phyloP scores from a whole-genome alignment of 2,329 filamentous ascomycete genomes.

The Aspergillus novofumigatus region DNA sequence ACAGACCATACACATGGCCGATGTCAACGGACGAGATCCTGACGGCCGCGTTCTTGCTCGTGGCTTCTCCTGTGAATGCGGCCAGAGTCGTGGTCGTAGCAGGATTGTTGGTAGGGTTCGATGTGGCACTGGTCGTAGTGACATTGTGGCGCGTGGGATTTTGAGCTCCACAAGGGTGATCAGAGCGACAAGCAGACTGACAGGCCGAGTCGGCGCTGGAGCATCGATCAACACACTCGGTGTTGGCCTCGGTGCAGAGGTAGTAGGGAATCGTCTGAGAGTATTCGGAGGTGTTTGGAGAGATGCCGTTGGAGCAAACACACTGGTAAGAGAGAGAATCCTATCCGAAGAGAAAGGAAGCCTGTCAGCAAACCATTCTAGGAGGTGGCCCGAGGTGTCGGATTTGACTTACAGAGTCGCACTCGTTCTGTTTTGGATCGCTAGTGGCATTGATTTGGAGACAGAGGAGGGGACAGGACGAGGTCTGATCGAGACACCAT shows the following conservation, averaged over 20 bases:
- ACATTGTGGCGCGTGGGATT: constrained; percentile 52
- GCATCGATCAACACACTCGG: constrained; percentile 53
- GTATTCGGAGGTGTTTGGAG: constrained; percentile 59
- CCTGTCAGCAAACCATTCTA: neutral
- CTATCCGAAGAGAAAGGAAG: constrained; percentile 20
- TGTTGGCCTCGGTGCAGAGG: constrained; percentile 56
- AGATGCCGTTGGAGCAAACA: constrained; percentile 50
- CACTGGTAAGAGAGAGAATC: constrained; percentile 52
- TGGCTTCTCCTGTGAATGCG: constrained; percentile 27
- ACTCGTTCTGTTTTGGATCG: constrained; percentile 35
- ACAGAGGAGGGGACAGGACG: constrained; percentile 44
- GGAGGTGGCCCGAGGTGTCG: neutral
- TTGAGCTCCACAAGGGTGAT: constrained; percentile 61
- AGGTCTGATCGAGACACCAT: constrained; percentile 42
- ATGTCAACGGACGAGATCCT: constrained; percentile 46
- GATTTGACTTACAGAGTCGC: constrained; percentile 32
- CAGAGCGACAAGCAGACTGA: constrained; percentile 46
- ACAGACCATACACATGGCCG: constrained; percentile 54
- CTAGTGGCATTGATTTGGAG: constrained; percentile 37
- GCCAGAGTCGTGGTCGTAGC: constrained; percentile 29
- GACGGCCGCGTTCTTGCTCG: constrained; percentile 30
- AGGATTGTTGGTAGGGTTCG: constrained; percentile 15
- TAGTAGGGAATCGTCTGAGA: constrained; percentile 61
- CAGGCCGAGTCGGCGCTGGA: constrained; percentile 44
- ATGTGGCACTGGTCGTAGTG: constrained; percentile 39